These are phyloP conservation scores for Pseudocercospora eumusae DNA, from an alignment of 2,329 filamentous ascomycete genomes.

Conservation along the genomic window DNA sequence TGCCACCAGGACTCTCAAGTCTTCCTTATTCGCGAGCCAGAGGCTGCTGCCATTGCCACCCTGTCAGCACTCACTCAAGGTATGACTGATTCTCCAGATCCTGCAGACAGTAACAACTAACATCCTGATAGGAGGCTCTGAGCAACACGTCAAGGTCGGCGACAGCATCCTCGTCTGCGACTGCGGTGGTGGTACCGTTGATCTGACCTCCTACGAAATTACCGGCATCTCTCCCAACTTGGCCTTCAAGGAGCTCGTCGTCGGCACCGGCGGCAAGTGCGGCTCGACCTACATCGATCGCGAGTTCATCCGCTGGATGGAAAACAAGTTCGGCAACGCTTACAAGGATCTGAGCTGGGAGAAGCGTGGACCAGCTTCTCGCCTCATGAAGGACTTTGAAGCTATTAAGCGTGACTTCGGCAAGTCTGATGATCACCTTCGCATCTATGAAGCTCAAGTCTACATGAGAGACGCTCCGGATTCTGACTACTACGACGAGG, in stretches of 20 bases:
- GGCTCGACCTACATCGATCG: conserved; percentile 26
- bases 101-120: background rate
- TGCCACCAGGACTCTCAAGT: conserved; percentile 12
- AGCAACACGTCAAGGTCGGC: conserved; percentile 10
- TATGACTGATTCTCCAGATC: background rate
- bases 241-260: conserved; percentile 17
- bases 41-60: conserved; percentile 65
- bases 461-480: conserved; percentile 1
- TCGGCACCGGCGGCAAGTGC: conserved; percentile 24
- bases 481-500: conserved; percentile 12
- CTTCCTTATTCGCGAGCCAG: conserved; percentile 71
- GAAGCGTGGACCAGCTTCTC: conserved; percentile 16
- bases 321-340: conserved; percentile 8
- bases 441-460: conserved; percentile 8
- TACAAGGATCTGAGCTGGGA: conserved; percentile 15
- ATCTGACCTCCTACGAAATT: conserved; percentile 23
- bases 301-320: conserved; percentile 23
- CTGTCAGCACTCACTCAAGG: background rate
- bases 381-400: conserved; percentile 24
- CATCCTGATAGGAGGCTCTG: conserved; percentile 6
- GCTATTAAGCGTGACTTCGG: conserved; percentile 17
- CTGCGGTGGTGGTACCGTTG: conserved; percentile 24
- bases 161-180: conserved; percentile 23
- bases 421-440: conserved; percentile 7
- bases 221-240: conserved; percentile 7